A percentile compares a stretch with the other conserved stretches of the same genome.
These are phyloP conservation scores for Alternaria arbusti DNA, from an alignment of 2,329 filamentous ascomycete genomes.

Conservation along the genomic window DNA sequence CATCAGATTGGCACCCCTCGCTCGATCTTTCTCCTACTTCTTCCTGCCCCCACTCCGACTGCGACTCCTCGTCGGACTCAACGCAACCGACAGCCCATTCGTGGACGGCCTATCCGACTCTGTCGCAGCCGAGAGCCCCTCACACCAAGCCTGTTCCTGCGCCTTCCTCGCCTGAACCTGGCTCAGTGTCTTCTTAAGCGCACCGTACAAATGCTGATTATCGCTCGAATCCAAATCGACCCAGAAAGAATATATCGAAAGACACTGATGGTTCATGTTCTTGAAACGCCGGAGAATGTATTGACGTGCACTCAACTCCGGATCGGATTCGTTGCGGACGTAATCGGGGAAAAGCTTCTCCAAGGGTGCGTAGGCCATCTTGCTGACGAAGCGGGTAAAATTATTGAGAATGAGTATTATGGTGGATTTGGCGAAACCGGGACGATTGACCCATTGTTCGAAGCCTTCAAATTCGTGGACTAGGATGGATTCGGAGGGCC, in stretches of 20 bases:
- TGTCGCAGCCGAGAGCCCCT: background rate
- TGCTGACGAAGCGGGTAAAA: conserved; percentile 43
- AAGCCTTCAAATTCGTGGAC: conserved; percentile 41
- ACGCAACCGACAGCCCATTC: background rate
- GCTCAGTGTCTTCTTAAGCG: conserved; percentile 43
- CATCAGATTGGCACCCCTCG: background rate
- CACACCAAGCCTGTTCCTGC: conserved; percentile 33
- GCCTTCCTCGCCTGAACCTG: conserved; percentile 41
- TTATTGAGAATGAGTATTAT: conserved; percentile 46
- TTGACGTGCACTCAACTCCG: conserved; percentile 37
- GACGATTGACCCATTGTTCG: conserved; percentile 38
- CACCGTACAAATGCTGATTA: conserved; percentile 43
- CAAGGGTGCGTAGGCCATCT: conserved; percentile 38
- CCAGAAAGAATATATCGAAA: conserved; percentile 43
- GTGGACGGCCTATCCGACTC: background rate
- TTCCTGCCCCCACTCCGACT: background rate
- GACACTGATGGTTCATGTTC: conserved; percentile 34
- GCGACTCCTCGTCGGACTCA: background rate
- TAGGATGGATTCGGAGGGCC: conserved; percentile 36
- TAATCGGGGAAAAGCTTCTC: conserved; percentile 42
- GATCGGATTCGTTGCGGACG: conserved; percentile 18
- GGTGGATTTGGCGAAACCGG: conserved; percentile 35
- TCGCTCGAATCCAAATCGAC: conserved; percentile 46
- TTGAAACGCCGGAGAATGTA: conserved; percentile 43
- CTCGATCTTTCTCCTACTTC: background rate